Conservation (phyloP, 192 early-diverging fungal genomes). For the Entophlyctis luteolus region DNA sequence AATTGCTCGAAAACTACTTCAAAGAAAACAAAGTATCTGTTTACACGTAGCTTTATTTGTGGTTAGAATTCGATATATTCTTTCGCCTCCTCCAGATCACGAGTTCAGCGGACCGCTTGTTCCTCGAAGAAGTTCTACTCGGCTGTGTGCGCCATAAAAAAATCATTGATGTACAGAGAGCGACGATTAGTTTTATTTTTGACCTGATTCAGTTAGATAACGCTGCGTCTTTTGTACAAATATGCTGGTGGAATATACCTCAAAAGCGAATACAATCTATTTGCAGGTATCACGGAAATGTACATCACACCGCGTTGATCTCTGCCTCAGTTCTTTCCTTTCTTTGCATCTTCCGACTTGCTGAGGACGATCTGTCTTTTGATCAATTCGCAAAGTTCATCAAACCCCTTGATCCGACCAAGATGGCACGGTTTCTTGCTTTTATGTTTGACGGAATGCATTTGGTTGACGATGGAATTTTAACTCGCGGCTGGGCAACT, state of each 20-base stretch:
- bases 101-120: constrained; percentile 25
- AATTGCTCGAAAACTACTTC: constrained; percentile 33
- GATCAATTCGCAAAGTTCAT: constrained; percentile 30
- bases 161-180: constrained; percentile 34
- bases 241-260: constrained; percentile 36
- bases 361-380: constrained; percentile 33
- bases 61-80: background rate
- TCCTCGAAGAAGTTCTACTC: constrained; percentile 40
- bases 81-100: constrained; percentile 15
- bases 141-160: constrained; percentile 41
- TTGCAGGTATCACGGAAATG: constrained; percentile 27
- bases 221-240: constrained; percentile 35
- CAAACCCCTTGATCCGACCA: constrained; percentile 30
- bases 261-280: constrained; percentile 40
- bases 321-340: constrained; percentile 31
- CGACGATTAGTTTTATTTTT: background rate
- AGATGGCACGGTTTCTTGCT: constrained; percentile 38
- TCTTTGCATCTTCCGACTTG: constrained; percentile 43
- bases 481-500: constrained; percentile 35
- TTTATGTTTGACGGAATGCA: constrained; percentile 45
- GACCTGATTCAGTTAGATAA: constrained; percentile 14
- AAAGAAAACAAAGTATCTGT: constrained; percentile 26
- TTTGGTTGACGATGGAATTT: constrained; percentile 22
- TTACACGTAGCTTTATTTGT: background rate
- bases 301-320: too few relatives aligned